Evolutionary conservation across 805 yeast species (phyloP).

Genomic region (Scheffersomyces stipitis): DNA sequence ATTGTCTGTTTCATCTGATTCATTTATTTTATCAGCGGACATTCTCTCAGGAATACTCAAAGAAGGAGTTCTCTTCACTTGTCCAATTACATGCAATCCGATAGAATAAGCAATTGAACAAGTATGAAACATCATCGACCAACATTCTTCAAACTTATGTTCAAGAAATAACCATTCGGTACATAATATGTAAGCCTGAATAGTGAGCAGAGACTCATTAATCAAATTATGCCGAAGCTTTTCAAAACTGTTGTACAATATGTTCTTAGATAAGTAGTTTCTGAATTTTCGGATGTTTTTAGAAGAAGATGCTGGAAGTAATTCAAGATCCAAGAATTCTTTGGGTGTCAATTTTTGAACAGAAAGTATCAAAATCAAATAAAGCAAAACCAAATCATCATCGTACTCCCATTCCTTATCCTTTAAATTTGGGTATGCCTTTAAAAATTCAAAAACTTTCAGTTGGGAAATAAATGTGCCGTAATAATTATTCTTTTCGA

Average conservation of each 20-base stretch:
- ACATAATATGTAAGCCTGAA: conserved; percentile 50
- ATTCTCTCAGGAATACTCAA: no score
- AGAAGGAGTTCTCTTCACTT: no score
- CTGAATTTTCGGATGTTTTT: conserved; percentile 19
- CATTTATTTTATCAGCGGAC: no score
- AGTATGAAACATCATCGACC: conserved; percentile 51
- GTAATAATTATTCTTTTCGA: conserved; percentile 39
- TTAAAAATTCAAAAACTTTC: conserved; percentile 35
- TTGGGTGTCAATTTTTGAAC: conserved; percentile 36
- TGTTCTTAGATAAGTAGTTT: conserved; percentile 15
- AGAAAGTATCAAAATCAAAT: conserved; percentile 45
- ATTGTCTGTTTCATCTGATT: conserved; percentile 29
- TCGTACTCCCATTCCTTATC: conserved; percentile 46
- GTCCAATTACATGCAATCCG: conserved; percentile 49
- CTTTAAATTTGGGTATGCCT: conserved; percentile 28
- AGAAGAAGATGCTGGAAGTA: conserved; percentile 16
- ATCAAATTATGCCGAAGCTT: conserved; percentile 47
- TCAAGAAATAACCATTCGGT: conserved; percentile 51
- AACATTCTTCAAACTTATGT: conserved; percentile 50
- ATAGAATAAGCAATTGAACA: conserved; percentile 51
- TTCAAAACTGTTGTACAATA: conserved; percentile 41
- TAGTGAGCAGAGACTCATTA: conserved; percentile 47
- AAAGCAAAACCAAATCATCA: conserved; percentile 47
- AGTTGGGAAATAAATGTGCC: conserved; percentile 37
- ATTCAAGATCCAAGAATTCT: conserved; percentile 19